Conservation (phyloP, 345 rosid species). For the Corchorus capsularis region DNA sequence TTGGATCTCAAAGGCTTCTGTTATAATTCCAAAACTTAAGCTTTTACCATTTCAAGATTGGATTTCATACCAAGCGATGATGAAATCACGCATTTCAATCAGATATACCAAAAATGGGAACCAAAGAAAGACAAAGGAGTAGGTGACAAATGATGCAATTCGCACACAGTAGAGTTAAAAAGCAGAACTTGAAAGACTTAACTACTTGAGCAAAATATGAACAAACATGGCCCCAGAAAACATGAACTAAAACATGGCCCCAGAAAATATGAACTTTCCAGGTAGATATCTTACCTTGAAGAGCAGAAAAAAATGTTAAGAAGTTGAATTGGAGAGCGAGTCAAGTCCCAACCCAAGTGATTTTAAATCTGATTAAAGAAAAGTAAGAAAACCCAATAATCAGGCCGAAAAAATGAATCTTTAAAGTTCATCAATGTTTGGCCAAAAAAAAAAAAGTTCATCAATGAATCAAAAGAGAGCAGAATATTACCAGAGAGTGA, state of each 20-base stretch:
- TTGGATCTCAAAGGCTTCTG: background rate
- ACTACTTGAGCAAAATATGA: background rate
- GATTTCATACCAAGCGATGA: background rate
- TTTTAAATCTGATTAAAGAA: slow-evolving; percentile 6
- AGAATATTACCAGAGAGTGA: background rate
- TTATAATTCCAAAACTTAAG: background rate
- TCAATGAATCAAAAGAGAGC: background rate
- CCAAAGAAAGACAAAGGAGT: background rate
- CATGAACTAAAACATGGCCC: background rate
- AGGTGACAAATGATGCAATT: background rate
- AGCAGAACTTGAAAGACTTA: background rate
- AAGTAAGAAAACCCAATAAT: background rate
- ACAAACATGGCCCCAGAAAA: slow-evolving; percentile 1
- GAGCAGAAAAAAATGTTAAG: background rate
- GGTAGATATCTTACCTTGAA: slow-evolving; percentile 8
- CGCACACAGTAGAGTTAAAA: background rate
- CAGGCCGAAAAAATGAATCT: background rate
- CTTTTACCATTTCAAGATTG: slow-evolving; percentile 9
- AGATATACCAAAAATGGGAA: background rate
- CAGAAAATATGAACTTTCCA: background rate
- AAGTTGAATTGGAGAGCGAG: background rate
- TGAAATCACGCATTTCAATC: background rate
- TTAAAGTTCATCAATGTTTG: background rate
- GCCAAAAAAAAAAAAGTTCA: no score
- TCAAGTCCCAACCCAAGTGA: background rate